These are phyloP conservation scores for Glomus cerebriforme DNA, from an alignment of 192 early-diverging fungal species.

Conservation along the genomic window DNA sequence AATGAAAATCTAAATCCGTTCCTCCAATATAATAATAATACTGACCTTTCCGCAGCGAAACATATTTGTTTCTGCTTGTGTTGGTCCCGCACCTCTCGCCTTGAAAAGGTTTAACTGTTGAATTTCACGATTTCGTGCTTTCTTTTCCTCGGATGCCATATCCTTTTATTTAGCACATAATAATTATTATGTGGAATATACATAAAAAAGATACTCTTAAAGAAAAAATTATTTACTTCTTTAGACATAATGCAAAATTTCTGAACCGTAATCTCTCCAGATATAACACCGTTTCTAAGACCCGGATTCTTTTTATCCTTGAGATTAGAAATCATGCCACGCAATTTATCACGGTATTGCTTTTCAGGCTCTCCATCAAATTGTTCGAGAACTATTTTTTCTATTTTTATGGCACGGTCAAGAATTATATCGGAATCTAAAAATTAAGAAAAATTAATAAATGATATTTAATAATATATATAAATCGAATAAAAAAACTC, in stretches of 20 bases:
- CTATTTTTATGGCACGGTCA: conserved; percentile 60
- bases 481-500: not conserved
- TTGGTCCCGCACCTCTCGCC: conserved; percentile 73
- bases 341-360: conserved; percentile 73
- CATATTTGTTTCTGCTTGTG: conserved; percentile 85
- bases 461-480: not conserved
- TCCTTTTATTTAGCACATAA: conserved; percentile 51
- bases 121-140: conserved; percentile 69
- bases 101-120: conserved; percentile 73
- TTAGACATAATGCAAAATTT: conserved; percentile 77
- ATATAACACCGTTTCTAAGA: conserved; percentile 67
- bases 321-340: conserved; percentile 78
- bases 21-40: not conserved
- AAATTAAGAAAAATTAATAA: not conserved
- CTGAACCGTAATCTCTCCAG: conserved; percentile 63
- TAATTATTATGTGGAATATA: not conserved
- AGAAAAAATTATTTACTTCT: conserved; percentile 39
- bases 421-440: conserved; percentile 56
- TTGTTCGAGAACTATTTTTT: conserved; percentile 62
- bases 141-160: conserved; percentile 89
- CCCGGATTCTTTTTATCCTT: conserved; percentile 77
- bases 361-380: conserved; percentile 46
- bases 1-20: not conserved
- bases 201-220: not conserved
- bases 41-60: conserved; percentile 84